phyloP scores from a whole-genome alignment of 164 flowering plant species.

The Brasenia schreberi region DNA sequence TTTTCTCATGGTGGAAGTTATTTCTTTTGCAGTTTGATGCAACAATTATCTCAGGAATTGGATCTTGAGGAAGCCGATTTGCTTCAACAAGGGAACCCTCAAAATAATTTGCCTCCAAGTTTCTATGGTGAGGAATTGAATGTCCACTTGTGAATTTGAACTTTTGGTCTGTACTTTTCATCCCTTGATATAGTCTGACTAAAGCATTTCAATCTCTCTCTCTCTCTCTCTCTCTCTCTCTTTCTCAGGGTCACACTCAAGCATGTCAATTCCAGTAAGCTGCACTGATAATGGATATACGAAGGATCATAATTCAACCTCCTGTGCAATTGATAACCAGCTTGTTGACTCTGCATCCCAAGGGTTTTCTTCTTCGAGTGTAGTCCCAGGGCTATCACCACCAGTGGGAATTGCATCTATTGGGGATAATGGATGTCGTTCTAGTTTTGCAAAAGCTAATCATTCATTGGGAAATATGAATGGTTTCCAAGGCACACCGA shows the following conservation, averaged over 20 bases:
- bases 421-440: conserved; percentile 10
- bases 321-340: neutral
- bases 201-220: neutral
- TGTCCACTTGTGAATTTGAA: neutral
- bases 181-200: neutral
- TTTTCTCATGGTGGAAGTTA: conserved; percentile 1
- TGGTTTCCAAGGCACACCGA: neutral
- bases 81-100: conserved; percentile 19
- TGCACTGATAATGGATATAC: neutral
- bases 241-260: neutral
- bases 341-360: conserved; percentile 1
- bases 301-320: neutral
- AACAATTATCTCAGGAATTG: conserved; percentile 27
- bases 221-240: neutral
- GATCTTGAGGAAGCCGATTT: conserved; percentile 30
- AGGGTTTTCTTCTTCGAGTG: conserved; percentile 21
- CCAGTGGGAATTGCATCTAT: conserved; percentile 25
- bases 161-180: neutral
- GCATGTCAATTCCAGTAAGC: neutral
- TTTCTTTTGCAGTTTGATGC: conserved; percentile 27
- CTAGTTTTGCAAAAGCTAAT: conserved; percentile 21
- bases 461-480: conserved; percentile 25
- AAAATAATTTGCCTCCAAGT: conserved; percentile 22
- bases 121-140: conserved; percentile 14
- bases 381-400: conserved; percentile 37